Base-by-base conservation (phyloP, 2,329 filamentous ascomycete species). In the Spiromastix sp. region DNA sequence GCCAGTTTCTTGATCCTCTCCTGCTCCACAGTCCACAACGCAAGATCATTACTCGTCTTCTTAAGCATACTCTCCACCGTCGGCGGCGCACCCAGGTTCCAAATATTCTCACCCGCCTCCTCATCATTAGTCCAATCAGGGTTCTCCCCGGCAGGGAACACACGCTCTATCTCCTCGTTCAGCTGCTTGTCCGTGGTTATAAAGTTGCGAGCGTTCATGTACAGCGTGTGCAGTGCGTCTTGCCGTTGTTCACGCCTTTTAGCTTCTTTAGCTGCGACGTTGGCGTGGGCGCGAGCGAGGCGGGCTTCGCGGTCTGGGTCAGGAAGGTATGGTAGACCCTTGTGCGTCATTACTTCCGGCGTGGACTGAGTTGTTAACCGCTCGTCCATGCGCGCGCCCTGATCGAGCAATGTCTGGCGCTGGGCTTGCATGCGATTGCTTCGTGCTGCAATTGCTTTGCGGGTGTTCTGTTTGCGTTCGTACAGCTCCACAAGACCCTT, bases 201-300 rank as follows among this genome's bases (percentile, higher is more conserved):
- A 63, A 96, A 98, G 25, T 75, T 67, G 17, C 81, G 74, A 4
- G 91, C 86, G 48, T 86, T 82, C 64, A 91, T 82, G 63, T 98
- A 98, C 9, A 98, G 72, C 39, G 84, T 78, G 60, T 94, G 85
- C 19, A 98, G 63, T 11, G 79, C 72, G 45, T 89, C 76, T 41
- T 74, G 70, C 33, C 81, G 74, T 35, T 70, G 67, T 39, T 77
- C 69, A 28, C 68, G 66, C 53, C 77, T 77, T 35, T 64, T 56
- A 7, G 59, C 61, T 20, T 67, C 56, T 27, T 70, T 56, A 10
- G 63, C 60, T 32, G 61, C 52, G 38, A 67, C 35, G 37, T 59
- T 53, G 41, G 55, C 48, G 16, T 42, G 45, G 24, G 59, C 54
- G 18, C 63, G 57, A n/a, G 71, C 69, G 36, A 67, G 39, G 9